These are phyloP conservation scores for Lepidium didymum DNA, from an alignment of 345 rosid species.

Conservation along the genomic window DNA sequence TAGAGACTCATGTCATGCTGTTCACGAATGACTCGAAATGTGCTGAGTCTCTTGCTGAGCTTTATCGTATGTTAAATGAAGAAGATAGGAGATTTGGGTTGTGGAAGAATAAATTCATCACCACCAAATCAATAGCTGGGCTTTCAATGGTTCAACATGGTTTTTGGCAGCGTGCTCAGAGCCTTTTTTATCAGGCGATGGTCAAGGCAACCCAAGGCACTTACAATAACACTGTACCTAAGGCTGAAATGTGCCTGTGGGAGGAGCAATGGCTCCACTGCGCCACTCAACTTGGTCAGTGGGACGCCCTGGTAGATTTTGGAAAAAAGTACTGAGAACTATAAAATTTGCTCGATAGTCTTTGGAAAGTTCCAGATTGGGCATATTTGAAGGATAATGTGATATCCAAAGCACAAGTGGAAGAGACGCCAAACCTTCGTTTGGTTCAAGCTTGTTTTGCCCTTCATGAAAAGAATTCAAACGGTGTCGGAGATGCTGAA, in stretches of 20 bases:
- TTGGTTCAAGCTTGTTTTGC: constrained; percentile 82
- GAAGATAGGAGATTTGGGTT: constrained; percentile 98
- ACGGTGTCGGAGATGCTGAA: constrained; percentile 84
- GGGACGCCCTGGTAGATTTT: constrained; percentile 93
- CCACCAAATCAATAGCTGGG: constrained; percentile 93
- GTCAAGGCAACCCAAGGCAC: constrained; percentile 98
- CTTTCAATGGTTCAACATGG: constrained; percentile 98
- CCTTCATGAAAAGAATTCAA: constrained; percentile 75
- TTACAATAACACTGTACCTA: constrained; percentile 84
- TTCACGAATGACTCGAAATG: constrained; percentile 86
- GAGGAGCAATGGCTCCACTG: constrained; percentile 99
- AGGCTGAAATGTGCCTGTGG: constrained; percentile 99
- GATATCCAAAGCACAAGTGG: constrained; percentile 92
- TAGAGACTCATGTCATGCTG: constrained; percentile 92
- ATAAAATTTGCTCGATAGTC: constrained; percentile 89
- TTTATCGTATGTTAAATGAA: constrained; percentile 84
- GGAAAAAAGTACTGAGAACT: constrained; percentile 86
- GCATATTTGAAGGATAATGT: constrained; percentile 82
- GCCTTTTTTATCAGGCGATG: constrained; percentile 94
- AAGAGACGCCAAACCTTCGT: constrained; percentile 92
- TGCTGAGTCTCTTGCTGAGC: constrained; percentile 92
- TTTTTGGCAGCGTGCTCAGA: constrained; percentile 91
- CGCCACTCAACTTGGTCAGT: constrained; percentile 88
- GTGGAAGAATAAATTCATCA: constrained; percentile 88
- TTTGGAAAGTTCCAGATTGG: constrained; percentile 98